phyloP scores from a whole-genome alignment of 208 protist species.

The Crithidia acanthocephali region DNA sequence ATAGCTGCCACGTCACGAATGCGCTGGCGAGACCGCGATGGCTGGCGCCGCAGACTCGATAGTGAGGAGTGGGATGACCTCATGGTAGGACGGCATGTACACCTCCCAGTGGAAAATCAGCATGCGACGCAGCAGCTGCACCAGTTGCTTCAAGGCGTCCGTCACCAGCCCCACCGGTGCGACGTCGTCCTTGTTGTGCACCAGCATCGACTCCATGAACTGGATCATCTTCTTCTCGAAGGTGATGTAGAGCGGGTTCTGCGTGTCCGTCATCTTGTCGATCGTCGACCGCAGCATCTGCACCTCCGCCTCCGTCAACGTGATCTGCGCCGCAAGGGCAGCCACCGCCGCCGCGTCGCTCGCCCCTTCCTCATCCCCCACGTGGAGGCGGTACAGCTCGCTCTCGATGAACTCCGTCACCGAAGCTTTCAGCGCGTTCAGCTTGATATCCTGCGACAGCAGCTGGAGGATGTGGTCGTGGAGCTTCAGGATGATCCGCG shows the following conservation, averaged over 20 bases:
- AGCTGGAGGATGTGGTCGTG: conserved; percentile 60
- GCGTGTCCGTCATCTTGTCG: conserved; percentile 87
- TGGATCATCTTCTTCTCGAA: conserved; percentile 76
- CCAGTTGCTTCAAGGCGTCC: conserved; percentile 38
- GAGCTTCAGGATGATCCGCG: conserved; percentile 47
- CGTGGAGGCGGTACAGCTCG: conserved; percentile 30
- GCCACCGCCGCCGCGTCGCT: conserved; percentile 17
- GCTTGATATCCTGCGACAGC: conserved; percentile 57
- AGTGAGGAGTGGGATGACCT: conserved; percentile 39
- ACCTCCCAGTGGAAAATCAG: conserved; percentile 82
- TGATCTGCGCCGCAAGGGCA: conserved; percentile 2
- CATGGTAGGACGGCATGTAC: conserved; percentile 63
- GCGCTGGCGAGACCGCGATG: neutral
- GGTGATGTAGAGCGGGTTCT: conserved; percentile 60
- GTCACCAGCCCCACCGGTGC: conserved; percentile 70
- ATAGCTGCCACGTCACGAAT: neutral
- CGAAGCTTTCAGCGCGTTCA: conserved; percentile 64
- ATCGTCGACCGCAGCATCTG: conserved; percentile 51
- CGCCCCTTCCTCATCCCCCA: neutral
- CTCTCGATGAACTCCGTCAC: conserved; percentile 51
- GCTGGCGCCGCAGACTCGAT: conserved; percentile 6
- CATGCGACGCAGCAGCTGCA: conserved; percentile 44
- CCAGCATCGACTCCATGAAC: conserved; percentile 40
- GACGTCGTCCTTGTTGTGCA: conserved; percentile 17
- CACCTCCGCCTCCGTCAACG: conserved; percentile 55